Evolutionary conservation across 2,329 filamentous ascomycete genomes (phyloP), one percentile per base, ranked within the genome.

Genomic region (Claviceps sp.): DNA sequence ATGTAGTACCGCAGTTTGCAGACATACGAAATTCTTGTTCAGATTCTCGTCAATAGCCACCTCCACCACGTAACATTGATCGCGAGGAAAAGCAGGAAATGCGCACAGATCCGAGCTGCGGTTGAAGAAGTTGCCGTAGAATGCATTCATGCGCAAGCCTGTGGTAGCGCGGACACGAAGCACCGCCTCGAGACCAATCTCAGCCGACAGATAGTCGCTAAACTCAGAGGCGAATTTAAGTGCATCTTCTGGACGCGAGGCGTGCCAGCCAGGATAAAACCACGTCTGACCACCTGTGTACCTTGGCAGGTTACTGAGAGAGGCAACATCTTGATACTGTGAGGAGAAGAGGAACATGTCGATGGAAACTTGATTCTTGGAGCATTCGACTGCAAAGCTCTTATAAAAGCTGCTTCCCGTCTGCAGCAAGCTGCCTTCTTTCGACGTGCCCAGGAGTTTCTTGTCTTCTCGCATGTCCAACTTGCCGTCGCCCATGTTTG

Each of bases 61-160:
- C 68, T 98, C 93, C 20, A 98, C 91, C 44, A 97, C 93, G 64
- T 97, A 97, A 56, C 87, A 89, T 68, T 98, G 93, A 62, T 98
- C 93, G 64, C 93, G 85, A 36, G 93, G 93, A 75, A 98, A 97
- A 0, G 93, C 90, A 1, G 93, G 93, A 77, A 98, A 98, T 13
- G 93, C 93, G 66, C 93, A 97, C 36, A 98, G 80, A 71, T 98
- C 93, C 16, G 90, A 96, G 65, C 88, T 95, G 60, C 93, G 81
- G 74, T 97, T 98, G 77, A 98, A 98, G 71, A 98, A 98, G 73
- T 98, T 98, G 59, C 93, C 93, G 68, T 97, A 98, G 71, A 98
- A 98, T 2, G 91, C 90, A 71, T 84, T 95, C 86, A 97, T 97
- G 50, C 93, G 83, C 53, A 98, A 72, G 50, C 93, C 93, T 23